Evolutionary conservation across 352 stramenopile genomes (phyloP), one percentile per base, ranked within the genome.

Genomic region (Globisporangium abappressorium): DNA sequence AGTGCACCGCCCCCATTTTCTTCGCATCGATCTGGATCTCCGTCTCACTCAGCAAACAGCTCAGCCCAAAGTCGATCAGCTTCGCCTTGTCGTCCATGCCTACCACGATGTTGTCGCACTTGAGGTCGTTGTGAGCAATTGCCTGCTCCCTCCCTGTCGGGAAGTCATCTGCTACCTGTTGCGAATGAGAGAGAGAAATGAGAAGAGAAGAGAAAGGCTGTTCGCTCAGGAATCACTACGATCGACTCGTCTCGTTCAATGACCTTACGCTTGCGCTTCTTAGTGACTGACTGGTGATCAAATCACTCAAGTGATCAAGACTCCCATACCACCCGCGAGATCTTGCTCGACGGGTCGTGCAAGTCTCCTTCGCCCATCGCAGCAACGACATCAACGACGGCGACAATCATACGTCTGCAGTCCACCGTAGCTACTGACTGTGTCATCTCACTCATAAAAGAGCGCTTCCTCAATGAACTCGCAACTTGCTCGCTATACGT

Each of bases 51-150:
- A 38, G 26, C 26, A 61, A 46, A 24, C 26, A 46, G 9, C 58
- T 64, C 20, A 64, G 38, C 7, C 71, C 71, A 33, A 77, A 77
- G 57, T 74, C 68, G 22, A 62, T 70, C 20, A 74, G 55, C 33
- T 76, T 77, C 3, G 71, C 38, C 9, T 57, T 43, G 8, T 56
- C 28, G 34, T 74, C 60, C 11, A 9, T 30, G 14, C 57, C 57
- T 1, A 76, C 11, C 8, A 76, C 38, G 53, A 79, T 69, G 46
- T 73, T 70, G 47, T 70, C 60, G 66, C 73, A 72, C 46, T 70
- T 70, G 34, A 79, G 30, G 57, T 70, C 51, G 22, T 66, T 66
- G 38, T 72, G 66, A 15, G 70, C 58, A 33, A 33, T 33, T 33
- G 30, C 0, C 30, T 33, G 30, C 30, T 33, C 5, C 30, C 30